Evolutionary conservation across 192 early-diverging fungal genomes (phyloP).

Genomic region (Chytriomyces sp.): DNA sequence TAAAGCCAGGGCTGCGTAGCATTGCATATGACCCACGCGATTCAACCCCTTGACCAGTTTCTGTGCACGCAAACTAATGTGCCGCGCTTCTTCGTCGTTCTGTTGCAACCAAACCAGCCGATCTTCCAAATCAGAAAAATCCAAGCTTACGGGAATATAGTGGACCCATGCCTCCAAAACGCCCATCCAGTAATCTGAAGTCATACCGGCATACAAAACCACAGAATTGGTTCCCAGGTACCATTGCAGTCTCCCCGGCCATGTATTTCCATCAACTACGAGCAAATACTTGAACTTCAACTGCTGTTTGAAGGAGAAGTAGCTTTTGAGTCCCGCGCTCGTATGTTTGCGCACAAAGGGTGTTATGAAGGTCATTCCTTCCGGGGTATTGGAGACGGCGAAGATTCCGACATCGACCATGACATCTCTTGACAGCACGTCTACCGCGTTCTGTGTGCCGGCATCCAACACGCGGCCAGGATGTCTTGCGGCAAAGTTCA

Average conservation of each 20-base stretch:
- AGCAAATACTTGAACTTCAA: too few species aligned
- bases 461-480: too few species aligned
- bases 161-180: conserved; percentile 24
- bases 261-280: too few species aligned
- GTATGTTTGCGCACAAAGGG: not conserved
- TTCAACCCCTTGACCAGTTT: not conserved
- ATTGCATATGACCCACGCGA: conserved; percentile 2
- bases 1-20: conserved; percentile 3
- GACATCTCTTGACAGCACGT: too few species aligned
- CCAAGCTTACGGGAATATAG: conserved; percentile 26
- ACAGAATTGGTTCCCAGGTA: conserved; percentile 9
- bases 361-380: too few species aligned
- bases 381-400: too few species aligned
- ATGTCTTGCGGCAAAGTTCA: too few species aligned
- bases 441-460: too few species aligned
- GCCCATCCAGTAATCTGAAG: conserved; percentile 13
- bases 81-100: conserved; percentile 1
- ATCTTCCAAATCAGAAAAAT: conserved; percentile 28
- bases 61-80: not conserved
- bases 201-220: not conserved
- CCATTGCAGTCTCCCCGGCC: not conserved
- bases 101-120: conserved; percentile 3
- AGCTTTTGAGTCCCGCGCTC: too few species aligned
- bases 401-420: too few species aligned
- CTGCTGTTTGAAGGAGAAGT: too few species aligned